A percentile compares a stretch with the other conserved stretches of the same genome.
These are phyloP conservation scores for Elaeis oleifera DNA, from an alignment of 202 grass and related monocot genomes.

Conservation along the genomic window DNA sequence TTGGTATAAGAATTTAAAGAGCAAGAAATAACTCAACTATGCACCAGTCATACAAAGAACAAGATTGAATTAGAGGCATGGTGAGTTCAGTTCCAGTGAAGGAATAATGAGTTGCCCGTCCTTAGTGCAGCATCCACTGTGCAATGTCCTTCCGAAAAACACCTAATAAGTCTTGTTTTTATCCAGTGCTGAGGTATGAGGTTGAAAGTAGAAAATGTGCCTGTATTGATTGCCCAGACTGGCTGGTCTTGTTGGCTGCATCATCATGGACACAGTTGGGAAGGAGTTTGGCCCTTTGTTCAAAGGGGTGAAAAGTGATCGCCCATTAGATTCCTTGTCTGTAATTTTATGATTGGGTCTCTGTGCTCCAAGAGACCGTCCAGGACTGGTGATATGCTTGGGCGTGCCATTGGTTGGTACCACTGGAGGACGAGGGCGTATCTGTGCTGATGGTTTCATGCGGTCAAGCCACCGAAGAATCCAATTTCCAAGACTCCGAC, in stretches of 20 bases:
- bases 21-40: too few relatives aligned
- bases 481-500: constrained; percentile 63
- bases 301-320: constrained; percentile 56
- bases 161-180: constrained; percentile 35
- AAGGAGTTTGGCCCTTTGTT: constrained; percentile 52
- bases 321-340: constrained; percentile 34
- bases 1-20: too few relatives aligned
- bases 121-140: constrained; percentile 51
- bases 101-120: neutral
- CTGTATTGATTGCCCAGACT: constrained; percentile 39
- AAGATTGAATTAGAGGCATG: too few relatives aligned
- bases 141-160: constrained; percentile 87
- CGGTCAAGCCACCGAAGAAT: constrained; percentile 84
- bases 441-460: constrained; percentile 95
- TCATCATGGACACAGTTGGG: constrained; percentile 48
- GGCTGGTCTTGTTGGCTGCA: constrained; percentile 33
- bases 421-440: constrained; percentile 41
- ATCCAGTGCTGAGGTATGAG: constrained; percentile 16
- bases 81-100: too few relatives aligned
- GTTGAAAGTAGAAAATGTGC: constrained; percentile 32
- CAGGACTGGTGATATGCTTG: constrained; percentile 24
- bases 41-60: too few relatives aligned
- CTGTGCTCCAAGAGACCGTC: constrained; percentile 30
- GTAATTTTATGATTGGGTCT: constrained; percentile 24
- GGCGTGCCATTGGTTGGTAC: constrained; percentile 16